A percentile compares a stretch with the other conserved stretches of the same genome.
phyloP scores from a whole-genome alignment of 1,139 yeast genomes.

The Lipomyces yarrowii region DNA sequence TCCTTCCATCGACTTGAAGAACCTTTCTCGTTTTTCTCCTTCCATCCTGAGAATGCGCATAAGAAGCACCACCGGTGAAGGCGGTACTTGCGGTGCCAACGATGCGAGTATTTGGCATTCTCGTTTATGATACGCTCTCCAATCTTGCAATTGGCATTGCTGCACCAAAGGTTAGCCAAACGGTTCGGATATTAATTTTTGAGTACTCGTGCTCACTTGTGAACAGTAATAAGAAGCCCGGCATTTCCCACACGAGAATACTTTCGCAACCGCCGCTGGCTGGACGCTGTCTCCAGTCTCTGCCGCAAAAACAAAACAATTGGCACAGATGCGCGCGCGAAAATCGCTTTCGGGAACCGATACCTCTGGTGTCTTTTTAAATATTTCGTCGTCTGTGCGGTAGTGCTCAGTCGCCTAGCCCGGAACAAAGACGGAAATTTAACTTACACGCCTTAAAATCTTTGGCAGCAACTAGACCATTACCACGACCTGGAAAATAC shows the following conservation, averaged over 20 bases:
- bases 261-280: conserved; percentile 5
- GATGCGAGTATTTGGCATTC: conserved; percentile 21
- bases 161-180: background rate
- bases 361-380: background rate
- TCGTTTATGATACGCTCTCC: conserved; percentile 21
- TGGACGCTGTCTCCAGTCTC: conserved; percentile 1
- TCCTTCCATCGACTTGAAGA: conserved; percentile 1
- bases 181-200: too few relatives aligned
- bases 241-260: conserved; percentile 14
- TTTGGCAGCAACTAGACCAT: conserved; percentile 5
- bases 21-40: background rate
- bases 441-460: background rate
- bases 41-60: conserved; percentile 16
- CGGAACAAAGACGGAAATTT: background rate
- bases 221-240: conserved; percentile 19
- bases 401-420: background rate
- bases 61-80: conserved; percentile 14
- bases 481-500: background rate
- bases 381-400: conserved; percentile 2
- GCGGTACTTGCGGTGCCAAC: conserved; percentile 14
- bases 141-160: conserved; percentile 22
- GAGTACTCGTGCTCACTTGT: background rate
- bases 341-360: conserved; percentile 9
- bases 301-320: conserved; percentile 7
- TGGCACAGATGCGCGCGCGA: conserved; percentile 13